A percentile compares a stretch with the other conserved stretches of the same genome.
These are phyloP conservation scores for Neonothopanus nambi DNA, from an alignment of 1,284 basidiomycete species.

Conservation along the genomic window DNA sequence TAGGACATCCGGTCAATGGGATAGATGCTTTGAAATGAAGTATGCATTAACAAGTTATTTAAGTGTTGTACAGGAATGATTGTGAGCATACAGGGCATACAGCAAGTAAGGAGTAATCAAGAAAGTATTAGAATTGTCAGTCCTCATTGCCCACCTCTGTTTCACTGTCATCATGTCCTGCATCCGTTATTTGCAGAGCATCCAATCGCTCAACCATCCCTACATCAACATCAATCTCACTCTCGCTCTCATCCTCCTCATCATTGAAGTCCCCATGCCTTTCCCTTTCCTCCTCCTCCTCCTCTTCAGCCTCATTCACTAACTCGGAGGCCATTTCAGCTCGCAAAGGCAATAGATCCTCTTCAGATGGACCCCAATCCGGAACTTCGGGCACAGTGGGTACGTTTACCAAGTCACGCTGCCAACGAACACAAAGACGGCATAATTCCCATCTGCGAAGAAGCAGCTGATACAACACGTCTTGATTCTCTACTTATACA, in stretches of 20 bases:
- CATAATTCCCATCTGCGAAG: background rate
- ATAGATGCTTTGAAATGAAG: too few relatives aligned
- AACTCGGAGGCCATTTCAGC: too few relatives aligned
- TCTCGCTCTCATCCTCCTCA: background rate
- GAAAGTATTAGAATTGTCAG: too few relatives aligned
- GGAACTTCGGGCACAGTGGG: background rate
- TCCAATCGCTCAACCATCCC: background rate
- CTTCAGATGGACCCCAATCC: background rate
- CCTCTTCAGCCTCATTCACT: too few relatives aligned
- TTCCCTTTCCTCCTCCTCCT: too few relatives aligned
- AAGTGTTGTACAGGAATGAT: too few relatives aligned
- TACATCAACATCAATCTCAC: background rate
- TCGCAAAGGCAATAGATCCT: background rate
- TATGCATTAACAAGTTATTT: too few relatives aligned
- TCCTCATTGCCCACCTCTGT: too few relatives aligned
- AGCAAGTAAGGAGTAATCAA: too few relatives aligned
- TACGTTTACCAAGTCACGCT: background rate
- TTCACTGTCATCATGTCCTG: background rate
- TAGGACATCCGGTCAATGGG: too few relatives aligned
- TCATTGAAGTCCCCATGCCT: background rate
- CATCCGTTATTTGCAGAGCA: background rate
- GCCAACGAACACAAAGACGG: background rate
- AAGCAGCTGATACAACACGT: background rate
- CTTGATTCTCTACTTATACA: too few relatives aligned
- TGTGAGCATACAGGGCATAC: too few relatives aligned